These are phyloP conservation scores for Emmonsia crescens DNA, from an alignment of 2,329 filamentous ascomycete genomes.

Conservation along the genomic window DNA sequence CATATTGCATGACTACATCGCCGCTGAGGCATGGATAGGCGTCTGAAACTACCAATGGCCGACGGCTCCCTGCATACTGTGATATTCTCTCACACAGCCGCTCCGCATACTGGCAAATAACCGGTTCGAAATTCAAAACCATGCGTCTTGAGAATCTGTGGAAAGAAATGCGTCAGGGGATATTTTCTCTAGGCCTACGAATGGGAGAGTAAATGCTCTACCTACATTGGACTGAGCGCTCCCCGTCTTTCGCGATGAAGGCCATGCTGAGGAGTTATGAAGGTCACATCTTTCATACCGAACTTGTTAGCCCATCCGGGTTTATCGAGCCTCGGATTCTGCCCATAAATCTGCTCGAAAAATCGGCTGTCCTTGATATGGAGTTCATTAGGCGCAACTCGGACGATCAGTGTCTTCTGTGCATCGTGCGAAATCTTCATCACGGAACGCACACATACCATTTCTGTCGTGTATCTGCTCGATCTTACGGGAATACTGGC, in stretches of 20 bases:
- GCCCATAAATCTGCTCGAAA: slow-evolving; percentile 15
- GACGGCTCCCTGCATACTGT: slow-evolving; percentile 9
- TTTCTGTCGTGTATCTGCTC: slow-evolving; percentile 17
- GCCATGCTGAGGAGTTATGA: slow-evolving; percentile 16
- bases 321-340: slow-evolving; percentile 12
- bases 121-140: slow-evolving; percentile 14
- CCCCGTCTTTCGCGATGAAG: slow-evolving; percentile 17
- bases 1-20: slow-evolving; percentile 21
- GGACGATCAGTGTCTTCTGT: slow-evolving; percentile 10
- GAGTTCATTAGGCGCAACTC: slow-evolving; percentile 14
- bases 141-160: slow-evolving; percentile 13
- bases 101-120: slow-evolving; percentile 16
- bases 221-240: slow-evolving; percentile 18
- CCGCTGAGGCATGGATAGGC: slow-evolving; percentile 16
- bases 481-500: slow-evolving; percentile 14
- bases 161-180: neutral
- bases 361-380: slow-evolving; percentile 15
- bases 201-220: neutral
- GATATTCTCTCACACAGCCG: slow-evolving; percentile 15
- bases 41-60: slow-evolving; percentile 10
- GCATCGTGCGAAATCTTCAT: neutral
- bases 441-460: slow-evolving; percentile 10
- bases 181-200: neutral
- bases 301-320: slow-evolving; percentile 17
- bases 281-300: slow-evolving; percentile 18